phyloP scores from a whole-genome alignment of 2,329 filamentous ascomycete genomes.

The Parafenestella ontariensis region DNA sequence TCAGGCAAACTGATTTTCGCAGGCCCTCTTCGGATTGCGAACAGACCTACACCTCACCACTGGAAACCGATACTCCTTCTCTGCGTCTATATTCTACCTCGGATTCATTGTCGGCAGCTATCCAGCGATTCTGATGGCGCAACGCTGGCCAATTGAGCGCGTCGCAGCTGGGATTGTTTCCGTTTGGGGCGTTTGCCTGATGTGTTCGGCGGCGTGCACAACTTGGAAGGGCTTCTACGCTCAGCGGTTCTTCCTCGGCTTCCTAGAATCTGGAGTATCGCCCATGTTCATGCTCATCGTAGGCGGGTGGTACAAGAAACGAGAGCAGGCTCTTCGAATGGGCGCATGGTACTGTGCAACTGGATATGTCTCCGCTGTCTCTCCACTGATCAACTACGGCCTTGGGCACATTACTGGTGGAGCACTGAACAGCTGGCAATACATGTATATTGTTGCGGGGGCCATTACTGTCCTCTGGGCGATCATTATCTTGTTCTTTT shows the following conservation, averaged over 20 bases:
- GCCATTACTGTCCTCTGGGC: constrained; percentile 35
- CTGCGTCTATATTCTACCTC: constrained; percentile 52
- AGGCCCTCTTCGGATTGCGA: constrained; percentile 40
- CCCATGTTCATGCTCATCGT: constrained; percentile 64
- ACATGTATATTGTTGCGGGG: constrained; percentile 44
- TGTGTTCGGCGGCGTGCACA: constrained; percentile 56
- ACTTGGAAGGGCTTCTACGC: constrained; percentile 60
- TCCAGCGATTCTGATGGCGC: constrained; percentile 54
- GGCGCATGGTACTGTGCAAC: constrained; percentile 70
- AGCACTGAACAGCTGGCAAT: constrained; percentile 32
- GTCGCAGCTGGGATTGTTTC: constrained; percentile 52
- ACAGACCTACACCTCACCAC: constrained; percentile 44
- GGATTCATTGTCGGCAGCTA: constrained; percentile 60
- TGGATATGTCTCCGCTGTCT: constrained; percentile 40
- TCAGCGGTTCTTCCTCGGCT: constrained; percentile 61
- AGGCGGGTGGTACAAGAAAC: constrained; percentile 61
- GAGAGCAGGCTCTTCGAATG: constrained; percentile 68
- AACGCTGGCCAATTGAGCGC: constrained; percentile 56
- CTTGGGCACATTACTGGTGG: constrained; percentile 39
- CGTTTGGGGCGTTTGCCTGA: constrained; percentile 58
- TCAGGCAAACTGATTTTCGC: constrained; percentile 40
- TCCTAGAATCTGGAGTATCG: constrained; percentile 62
- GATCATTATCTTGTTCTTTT: constrained; percentile 45
- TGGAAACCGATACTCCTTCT: constrained; percentile 55
- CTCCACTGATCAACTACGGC: constrained; percentile 40